phyloP scores from a whole-genome alignment of 78 protist genomes.

The Dictyostelium discoideum region dicty_2.7 NC_007091.3:3459001-3459500 shows the following conservation, averaged over 20 bases:
- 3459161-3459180: background rate
- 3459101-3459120: background rate
- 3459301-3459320: background rate
- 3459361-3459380: conserved; percentile 45
- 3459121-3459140: background rate
- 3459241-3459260: background rate
- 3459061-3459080: conserved; percentile 44
- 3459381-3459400: conserved; percentile 34
- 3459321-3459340: conserved; percentile 37
- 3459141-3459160: background rate
- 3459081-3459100: background rate
- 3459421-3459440: background rate
- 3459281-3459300: background rate
- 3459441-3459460: background rate
- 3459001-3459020: conserved; percentile 1
- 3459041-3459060: background rate
- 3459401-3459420: conserved; percentile 9
- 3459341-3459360: conserved; percentile 35
- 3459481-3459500: background rate
- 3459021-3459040: conserved; percentile 20
- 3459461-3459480: background rate
- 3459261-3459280: background rate
- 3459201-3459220: too few relatives aligned
- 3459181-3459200: too few relatives aligned
- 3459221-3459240: too few relatives aligned